Conservation (phyloP, 176 grass and related monocot genomes). For the Miscanthus lutarioriparius region DNA sequence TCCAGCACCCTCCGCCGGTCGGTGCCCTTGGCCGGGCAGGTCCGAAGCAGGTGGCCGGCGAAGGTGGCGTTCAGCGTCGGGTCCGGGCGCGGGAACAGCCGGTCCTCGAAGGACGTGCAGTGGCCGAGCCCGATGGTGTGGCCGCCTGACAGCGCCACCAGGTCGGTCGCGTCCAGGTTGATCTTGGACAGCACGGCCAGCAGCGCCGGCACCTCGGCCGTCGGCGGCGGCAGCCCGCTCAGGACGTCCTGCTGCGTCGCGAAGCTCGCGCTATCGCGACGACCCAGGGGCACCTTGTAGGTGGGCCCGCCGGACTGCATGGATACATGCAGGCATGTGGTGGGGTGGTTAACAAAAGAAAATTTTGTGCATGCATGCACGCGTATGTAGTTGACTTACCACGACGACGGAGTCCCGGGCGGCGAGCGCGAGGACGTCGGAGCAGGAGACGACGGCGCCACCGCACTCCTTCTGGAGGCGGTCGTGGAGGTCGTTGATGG, state of each 20-base stretch:
- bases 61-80: too few species aligned
- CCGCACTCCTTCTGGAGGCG: conserved; percentile 36
- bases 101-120: too few species aligned
- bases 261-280: background rate
- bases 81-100: too few species aligned
- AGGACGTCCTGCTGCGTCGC: conserved; percentile 2
- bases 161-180: conserved; percentile 51
- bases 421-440: conserved; percentile 39
- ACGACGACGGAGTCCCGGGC: conserved; percentile 35
- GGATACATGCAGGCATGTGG: background rate
- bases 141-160: conserved; percentile 69
- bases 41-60: too few species aligned
- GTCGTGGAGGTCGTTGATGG: conserved; percentile 60
- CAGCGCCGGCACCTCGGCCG: conserved; percentile 19
- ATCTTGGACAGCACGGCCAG: conserved; percentile 21
- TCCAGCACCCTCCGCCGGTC: too few species aligned
- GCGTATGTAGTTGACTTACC: background rate
- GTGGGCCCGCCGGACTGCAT: conserved; percentile 46
- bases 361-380: too few species aligned
- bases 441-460: conserved; percentile 56
- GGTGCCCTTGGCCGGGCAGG: too few species aligned
- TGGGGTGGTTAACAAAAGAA: too few species aligned
- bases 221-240: conserved; percentile 31
- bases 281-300: background rate
- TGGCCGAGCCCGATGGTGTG: conserved; percentile 59